Percentiles rank a stretch among this genome's conserved stretches.
phyloP scores from a whole-genome alignment of 805 yeast species.

The Isabelozyma pseudorhagii region DNA sequence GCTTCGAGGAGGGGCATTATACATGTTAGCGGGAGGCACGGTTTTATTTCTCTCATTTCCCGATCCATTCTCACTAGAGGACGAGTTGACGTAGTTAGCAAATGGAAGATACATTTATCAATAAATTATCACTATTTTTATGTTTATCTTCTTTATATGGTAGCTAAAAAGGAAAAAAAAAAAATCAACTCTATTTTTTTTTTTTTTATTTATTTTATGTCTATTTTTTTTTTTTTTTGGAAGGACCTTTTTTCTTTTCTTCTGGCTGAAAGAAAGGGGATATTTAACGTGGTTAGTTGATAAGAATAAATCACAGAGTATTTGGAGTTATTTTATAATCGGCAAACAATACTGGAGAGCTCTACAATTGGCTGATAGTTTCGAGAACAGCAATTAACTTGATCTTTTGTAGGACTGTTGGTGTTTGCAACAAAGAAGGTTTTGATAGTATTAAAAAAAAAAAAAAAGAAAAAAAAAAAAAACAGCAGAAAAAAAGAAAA shows the following conservation, averaged over 20 bases:
- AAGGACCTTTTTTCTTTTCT: too few species aligned
- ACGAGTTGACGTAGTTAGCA: slow-evolving; percentile 4
- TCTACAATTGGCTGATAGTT: too few species aligned
- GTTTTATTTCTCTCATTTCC: slow-evolving; percentile 1
- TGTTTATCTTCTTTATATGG: not conserved
- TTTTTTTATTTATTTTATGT: not conserved
- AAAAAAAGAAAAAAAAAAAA: slow-evolving; percentile 5
- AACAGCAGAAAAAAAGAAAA: slow-evolving; percentile 4
- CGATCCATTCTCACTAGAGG: not conserved
- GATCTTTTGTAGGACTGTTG: not conserved
- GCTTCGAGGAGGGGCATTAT: slow-evolving; percentile 2
- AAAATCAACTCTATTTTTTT: not conserved
- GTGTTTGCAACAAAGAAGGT: slow-evolving; percentile 6
- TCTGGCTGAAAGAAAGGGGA: too few species aligned
- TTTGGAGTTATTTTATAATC: too few species aligned
- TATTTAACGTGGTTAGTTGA: too few species aligned
- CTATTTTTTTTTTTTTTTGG: too few species aligned
- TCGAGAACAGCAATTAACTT: too few species aligned
- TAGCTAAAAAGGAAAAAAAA: slow-evolving; percentile 1
- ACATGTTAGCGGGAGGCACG: slow-evolving; percentile 1
- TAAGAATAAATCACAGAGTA: too few species aligned
- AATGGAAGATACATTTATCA: slow-evolving; percentile 9
- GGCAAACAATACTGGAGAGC: not conserved
- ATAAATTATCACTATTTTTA: not conserved
- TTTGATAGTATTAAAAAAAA: slow-evolving; percentile 1